Evolutionary conservation across 768 basidiomycete genomes (phyloP), one percentile per base, ranked within the genome.

Genomic region (Suillus spraguei): DNA sequence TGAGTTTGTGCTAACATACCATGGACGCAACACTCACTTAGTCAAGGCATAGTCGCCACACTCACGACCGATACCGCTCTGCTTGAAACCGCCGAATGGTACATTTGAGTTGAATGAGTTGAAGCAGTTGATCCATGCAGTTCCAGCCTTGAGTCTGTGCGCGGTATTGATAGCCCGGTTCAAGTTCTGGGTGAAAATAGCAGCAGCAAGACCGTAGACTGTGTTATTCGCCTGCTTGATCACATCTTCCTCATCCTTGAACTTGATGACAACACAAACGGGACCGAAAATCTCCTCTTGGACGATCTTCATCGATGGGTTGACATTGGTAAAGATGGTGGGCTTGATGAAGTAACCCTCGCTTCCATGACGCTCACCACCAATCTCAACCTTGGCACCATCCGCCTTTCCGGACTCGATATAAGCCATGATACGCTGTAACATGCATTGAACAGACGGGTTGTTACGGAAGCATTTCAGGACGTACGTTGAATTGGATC

Each of bases 81-180:
- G 86, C 81, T 94, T 95, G 82, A 82, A 94, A 10, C 94, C 94
- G 65, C 94, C 94, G 71, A 95, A 95, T 0, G 94, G 91, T 22
- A 92, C 80, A 33, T 81, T 64, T 5, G 72, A 62, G 35, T 70
- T 36, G 22, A 73, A 56, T 36, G 69, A 66, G 60, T 79, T 76
- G 9, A 69, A 59, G 52, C 73, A 77, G 63, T 77, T 78, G 41
- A 89, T 80, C 89, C 90, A 95, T 3, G 82, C 85, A 7, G 92
- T 94, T 39, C 95, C 95, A 5, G 93, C 91, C 69, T 91, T 84
- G 64, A 98, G 79, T 63, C 77, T 81, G 72, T 93, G 87, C 13
- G 92, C 91, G 2, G 87, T 86, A 63, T 79, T 78, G 60, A 96
- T 76, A 0, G 92, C 94, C 33, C 89, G 83, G 66, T 83, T 86